Evolutionary conservation across 441 rosid genomes (phyloP).

Genomic region (Pelargonium cotyledonis): DNA sequence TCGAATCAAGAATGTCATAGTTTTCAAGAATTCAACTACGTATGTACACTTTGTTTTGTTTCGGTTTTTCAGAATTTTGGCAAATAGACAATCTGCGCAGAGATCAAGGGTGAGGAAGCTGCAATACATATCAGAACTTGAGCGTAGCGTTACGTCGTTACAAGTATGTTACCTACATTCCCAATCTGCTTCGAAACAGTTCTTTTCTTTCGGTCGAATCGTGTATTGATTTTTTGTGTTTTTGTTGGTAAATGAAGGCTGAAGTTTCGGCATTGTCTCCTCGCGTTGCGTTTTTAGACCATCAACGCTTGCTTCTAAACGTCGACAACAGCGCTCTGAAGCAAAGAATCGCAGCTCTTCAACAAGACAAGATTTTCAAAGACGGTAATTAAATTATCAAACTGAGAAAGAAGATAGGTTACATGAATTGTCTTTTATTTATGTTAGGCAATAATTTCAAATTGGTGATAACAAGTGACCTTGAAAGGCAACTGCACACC

Average conservation of each 20-base stretch:
- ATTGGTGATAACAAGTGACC: too few relatives aligned
- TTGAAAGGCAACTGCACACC: too few relatives aligned
- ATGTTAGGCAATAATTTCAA: too few relatives aligned
- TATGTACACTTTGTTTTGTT: too few relatives aligned
- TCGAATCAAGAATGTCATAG: too few relatives aligned
- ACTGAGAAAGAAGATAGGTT: too few relatives aligned
- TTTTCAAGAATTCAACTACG: too few relatives aligned
- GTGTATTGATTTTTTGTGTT: not conserved
- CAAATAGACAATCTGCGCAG: constrained; percentile 53
- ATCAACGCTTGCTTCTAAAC: constrained; percentile 56
- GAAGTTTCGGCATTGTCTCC: constrained; percentile 67
- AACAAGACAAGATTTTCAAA: constrained; percentile 65
- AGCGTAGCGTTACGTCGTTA: constrained; percentile 57
- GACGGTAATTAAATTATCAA: constrained; percentile 31
- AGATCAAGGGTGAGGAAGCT: constrained; percentile 69
- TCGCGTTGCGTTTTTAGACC: constrained; percentile 60
- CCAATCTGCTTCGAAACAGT: too few relatives aligned
- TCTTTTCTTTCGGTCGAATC: not conserved
- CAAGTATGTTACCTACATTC: constrained; percentile 30
- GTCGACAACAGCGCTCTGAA: constrained; percentile 62
- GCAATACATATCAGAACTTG: constrained; percentile 66
- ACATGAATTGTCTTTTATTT: too few relatives aligned
- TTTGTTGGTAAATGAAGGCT: constrained; percentile 22
- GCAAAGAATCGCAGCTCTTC: constrained; percentile 64
- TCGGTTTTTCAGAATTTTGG: not conserved